Conservation (phyloP, 1,284 basidiomycete genomes). For the Papiliotrema laurentii region DNA sequence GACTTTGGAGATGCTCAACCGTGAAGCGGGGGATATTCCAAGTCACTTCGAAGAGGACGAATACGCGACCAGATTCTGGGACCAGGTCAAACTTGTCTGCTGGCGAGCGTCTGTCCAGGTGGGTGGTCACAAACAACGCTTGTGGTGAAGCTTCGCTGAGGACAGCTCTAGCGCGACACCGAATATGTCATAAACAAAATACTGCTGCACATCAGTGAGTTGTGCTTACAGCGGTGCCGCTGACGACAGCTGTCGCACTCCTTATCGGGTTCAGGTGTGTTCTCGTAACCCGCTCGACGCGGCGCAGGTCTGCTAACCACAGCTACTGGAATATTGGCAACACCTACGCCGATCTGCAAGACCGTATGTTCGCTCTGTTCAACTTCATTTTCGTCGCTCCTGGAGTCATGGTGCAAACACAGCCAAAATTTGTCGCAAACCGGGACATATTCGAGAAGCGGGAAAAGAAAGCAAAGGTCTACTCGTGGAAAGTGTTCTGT, state of each 20-base stretch:
- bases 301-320: not conserved
- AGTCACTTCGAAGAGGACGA: slow-evolving; percentile 20
- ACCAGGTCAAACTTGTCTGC: slow-evolving; percentile 33
- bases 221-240: not conserved
- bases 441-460: slow-evolving; percentile 45
- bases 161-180: slow-evolving; percentile 34
- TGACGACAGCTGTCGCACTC: slow-evolving; percentile 21
- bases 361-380: slow-evolving; percentile 40
- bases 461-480: slow-evolving; percentile 45
- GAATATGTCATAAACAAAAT: slow-evolving; percentile 44
- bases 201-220: slow-evolving; percentile 1
- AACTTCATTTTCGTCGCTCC: slow-evolving; percentile 43
- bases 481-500: slow-evolving; percentile 39
- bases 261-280: slow-evolving; percentile 42
- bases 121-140: no score
- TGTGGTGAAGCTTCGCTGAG: not conserved
- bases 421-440: slow-evolving; percentile 46
- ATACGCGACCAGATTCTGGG: slow-evolving; percentile 30
- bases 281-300: not conserved
- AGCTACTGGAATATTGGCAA: slow-evolving; percentile 38
- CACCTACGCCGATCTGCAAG: slow-evolving; percentile 21
- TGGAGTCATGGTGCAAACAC: slow-evolving; percentile 44
- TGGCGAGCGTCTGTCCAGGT: slow-evolving; percentile 26
- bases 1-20: slow-evolving; percentile 48
- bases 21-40: slow-evolving; percentile 5